phyloP scores from a whole-genome alignment of 2,329 filamentous ascomycete species.

The Fusarium sarcochroum region DNA sequence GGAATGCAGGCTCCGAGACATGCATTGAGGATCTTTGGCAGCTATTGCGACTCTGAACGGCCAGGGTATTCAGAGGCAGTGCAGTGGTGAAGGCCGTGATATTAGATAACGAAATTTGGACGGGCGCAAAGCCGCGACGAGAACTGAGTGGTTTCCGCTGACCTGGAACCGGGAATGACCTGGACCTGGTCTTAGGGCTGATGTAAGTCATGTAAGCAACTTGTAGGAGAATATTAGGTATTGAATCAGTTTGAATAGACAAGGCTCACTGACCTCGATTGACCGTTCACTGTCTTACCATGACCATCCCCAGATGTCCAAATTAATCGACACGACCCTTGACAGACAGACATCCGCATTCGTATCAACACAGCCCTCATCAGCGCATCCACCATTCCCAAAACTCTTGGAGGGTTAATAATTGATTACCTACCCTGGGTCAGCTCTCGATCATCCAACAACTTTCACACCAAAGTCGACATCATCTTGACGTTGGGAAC shows the following conservation, averaged over 20 bases:
- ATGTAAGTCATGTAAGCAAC: slow-evolving; percentile 29
- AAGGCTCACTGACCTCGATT: background rate
- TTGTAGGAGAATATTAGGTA: background rate
- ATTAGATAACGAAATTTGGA: slow-evolving; percentile 1
- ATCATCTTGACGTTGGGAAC: slow-evolving; percentile 37
- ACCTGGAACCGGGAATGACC: slow-evolving; percentile 5
- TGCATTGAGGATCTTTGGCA: slow-evolving; percentile 37
- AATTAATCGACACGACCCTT: slow-evolving; percentile 11
- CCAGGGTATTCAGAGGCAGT: background rate
- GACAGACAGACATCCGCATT: slow-evolving; percentile 20
- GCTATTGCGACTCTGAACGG: slow-evolving; percentile 20
- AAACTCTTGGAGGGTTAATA: slow-evolving; percentile 2
- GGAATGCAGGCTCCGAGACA: slow-evolving; percentile 37
- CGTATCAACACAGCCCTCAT: slow-evolving; percentile 27
- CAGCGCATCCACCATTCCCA: slow-evolving; percentile 25
- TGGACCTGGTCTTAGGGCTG: slow-evolving; percentile 24
- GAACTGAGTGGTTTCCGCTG: slow-evolving; percentile 12
- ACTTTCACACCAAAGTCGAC: slow-evolving; percentile 18
- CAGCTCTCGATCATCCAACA: slow-evolving; percentile 1
- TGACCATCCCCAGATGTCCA: background rate
- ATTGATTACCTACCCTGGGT: slow-evolving; percentile 31
- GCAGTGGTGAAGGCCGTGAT: background rate
- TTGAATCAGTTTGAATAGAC: background rate
- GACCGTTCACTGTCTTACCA: background rate
- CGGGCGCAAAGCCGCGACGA: slow-evolving; percentile 22